A percentile compares a stretch with the other conserved stretches of the same genome.
These are phyloP conservation scores for Solanum aculeatissimum DNA, from an alignment of 305 asterid genomes.

Conservation along the genomic window DNA sequence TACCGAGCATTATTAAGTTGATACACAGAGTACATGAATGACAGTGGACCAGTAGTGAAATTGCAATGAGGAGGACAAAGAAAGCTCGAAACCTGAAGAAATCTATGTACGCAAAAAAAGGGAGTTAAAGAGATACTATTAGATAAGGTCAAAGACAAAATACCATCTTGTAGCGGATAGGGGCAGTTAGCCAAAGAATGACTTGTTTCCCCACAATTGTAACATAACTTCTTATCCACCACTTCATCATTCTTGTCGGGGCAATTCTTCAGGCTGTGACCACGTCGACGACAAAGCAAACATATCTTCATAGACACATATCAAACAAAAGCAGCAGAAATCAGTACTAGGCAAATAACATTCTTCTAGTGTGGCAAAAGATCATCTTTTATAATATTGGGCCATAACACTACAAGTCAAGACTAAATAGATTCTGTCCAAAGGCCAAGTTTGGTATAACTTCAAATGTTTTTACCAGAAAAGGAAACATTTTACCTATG, in stretches of 20 bases:
- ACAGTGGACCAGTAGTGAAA: neutral
- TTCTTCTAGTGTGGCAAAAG: neutral
- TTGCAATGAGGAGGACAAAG: neutral
- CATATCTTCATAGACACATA: conserved; percentile 44
- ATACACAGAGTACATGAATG: neutral
- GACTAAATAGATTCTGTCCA: neutral
- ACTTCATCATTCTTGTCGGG: conserved; percentile 43
- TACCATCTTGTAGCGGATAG: conserved; percentile 84
- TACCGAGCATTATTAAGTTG: neutral
- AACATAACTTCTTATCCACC: conserved; percentile 45
- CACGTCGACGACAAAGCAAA: conserved; percentile 60
- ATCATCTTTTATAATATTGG: neutral
- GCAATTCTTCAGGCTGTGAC: conserved; percentile 82
- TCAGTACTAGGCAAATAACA: neutral
- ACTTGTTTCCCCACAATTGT: conserved; percentile 76
- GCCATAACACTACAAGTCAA: neutral
- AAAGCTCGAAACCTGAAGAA: neutral
- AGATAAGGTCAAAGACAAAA: neutral
- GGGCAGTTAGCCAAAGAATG: conserved; percentile 67
- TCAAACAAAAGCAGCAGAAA: neutral
- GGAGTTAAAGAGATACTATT: neutral
- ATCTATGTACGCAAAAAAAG: neutral
- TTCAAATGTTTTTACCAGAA: neutral
- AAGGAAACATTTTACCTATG: neutral
- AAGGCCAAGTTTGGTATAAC: neutral